These are phyloP conservation scores for Beta corolliflora DNA, from an alignment of 179 eudicot species.

Conservation along the genomic window DNA sequence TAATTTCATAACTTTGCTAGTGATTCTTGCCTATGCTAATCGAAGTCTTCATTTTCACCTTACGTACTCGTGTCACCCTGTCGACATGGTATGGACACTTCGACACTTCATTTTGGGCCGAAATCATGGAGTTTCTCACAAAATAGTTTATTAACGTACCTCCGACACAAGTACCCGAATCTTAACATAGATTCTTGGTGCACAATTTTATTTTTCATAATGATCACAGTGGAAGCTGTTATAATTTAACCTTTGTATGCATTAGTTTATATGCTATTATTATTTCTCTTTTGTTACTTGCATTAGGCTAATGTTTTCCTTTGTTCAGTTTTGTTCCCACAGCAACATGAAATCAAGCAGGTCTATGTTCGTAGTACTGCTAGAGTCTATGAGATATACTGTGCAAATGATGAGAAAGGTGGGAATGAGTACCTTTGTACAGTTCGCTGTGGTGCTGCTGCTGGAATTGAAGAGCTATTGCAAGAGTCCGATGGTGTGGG, in stretches of 20 bases:
- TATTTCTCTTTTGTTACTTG: background rate
- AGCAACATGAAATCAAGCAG: conserved; percentile 71
- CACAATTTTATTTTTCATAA: background rate
- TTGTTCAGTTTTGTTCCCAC: conserved; percentile 61
- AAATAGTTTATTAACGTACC: no score
- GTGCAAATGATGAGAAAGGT: conserved; percentile 41
- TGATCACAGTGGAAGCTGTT: background rate
- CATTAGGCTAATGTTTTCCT: conserved; percentile 14
- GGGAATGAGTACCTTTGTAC: conserved; percentile 79
- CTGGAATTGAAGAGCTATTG: conserved; percentile 44
- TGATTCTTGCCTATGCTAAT: background rate
- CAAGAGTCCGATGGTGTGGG: conserved; percentile 40
- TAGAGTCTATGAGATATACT: conserved; percentile 80
- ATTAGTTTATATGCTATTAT: background rate
- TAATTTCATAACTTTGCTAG: background rate
- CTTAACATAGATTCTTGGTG: background rate
- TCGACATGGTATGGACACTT: no score
- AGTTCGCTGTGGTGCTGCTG: conserved; percentile 76
- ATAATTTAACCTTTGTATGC: background rate
- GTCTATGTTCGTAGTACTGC: conserved; percentile 86
- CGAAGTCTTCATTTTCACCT: no score
- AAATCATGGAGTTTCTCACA: no score
- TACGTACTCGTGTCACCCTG: no score
- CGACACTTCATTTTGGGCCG: no score
- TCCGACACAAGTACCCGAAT: no score